Evolutionary conservation across 305 asterid genomes (phyloP).

Genomic region (Rubia tinctorum): DNA sequence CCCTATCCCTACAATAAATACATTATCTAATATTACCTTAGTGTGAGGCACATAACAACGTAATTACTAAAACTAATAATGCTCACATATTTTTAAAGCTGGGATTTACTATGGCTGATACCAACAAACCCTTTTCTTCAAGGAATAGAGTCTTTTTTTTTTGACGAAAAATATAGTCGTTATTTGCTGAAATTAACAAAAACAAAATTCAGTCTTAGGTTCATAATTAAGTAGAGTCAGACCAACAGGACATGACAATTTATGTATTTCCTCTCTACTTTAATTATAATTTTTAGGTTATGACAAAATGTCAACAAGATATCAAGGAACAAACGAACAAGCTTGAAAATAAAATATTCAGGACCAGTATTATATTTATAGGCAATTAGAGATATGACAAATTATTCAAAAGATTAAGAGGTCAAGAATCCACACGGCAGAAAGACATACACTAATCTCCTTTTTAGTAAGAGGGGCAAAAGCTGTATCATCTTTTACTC

Average conservation of each 20-base stretch:
- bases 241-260: neutral
- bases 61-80: neutral
- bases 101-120: neutral
- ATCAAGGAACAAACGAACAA: no score
- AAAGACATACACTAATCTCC: constrained; percentile 81
- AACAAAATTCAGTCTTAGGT: neutral
- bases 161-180: neutral
- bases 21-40: neutral
- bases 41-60: neutral
- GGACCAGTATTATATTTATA: neutral
- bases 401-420: neutral
- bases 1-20: neutral
- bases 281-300: no score
- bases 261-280: neutral
- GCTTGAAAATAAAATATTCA: neutral
- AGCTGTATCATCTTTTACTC: no score
- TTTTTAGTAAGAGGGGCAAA: constrained; percentile 91
- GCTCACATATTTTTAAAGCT: neutral
- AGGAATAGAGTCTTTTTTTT: no score
- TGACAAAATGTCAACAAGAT: no score
- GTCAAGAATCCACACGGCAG: neutral
- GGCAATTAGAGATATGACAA: neutral
- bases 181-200: neutral
- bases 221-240: neutral
- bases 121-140: neutral